These are phyloP conservation scores for Microbotryum intermedium DNA, from an alignment of 1,284 basidiomycete genomes.

Conservation along the genomic window DNA sequence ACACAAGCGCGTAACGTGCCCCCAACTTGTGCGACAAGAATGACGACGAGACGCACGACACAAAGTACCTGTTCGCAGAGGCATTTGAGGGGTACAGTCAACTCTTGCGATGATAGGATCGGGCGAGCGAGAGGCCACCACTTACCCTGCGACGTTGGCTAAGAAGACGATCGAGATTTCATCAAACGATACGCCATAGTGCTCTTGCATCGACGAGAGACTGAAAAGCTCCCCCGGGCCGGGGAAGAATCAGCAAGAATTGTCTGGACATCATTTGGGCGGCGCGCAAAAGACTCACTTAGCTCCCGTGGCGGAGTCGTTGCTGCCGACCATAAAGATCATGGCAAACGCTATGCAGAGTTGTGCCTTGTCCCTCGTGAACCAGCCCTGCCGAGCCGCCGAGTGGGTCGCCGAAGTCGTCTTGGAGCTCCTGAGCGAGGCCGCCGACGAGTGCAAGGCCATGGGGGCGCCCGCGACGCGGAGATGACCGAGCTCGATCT, in stretches of 20 bases:
- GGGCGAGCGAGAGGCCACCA: not conserved
- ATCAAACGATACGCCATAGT: slow-evolving; percentile 21
- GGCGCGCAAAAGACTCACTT: not conserved
- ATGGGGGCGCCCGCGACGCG: too few species aligned
- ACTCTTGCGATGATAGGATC: not conserved
- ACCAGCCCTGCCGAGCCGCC: not conserved
- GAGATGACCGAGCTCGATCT: too few species aligned
- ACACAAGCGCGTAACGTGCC: not conserved
- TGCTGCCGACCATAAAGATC: slow-evolving; percentile 15
- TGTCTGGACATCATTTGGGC: too few species aligned
- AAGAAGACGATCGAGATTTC: slow-evolving; percentile 26
- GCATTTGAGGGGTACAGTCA: not conserved
- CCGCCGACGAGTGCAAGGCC: too few species aligned
- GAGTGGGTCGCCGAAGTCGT: too few species aligned
- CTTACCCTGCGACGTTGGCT: slow-evolving; percentile 2
- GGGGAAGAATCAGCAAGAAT: not conserved
- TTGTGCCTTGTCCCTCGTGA: slow-evolving; percentile 10
- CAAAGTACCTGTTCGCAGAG: slow-evolving; percentile 15
- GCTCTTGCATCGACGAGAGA: slow-evolving; percentile 21
- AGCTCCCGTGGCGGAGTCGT: slow-evolving; percentile 25
- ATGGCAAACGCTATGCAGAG: slow-evolving; percentile 19
- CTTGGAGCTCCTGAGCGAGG: too few species aligned
- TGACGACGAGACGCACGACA: slow-evolving; percentile 12
- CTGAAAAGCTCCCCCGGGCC: not conserved
- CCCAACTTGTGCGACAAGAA: slow-evolving; percentile 27